These are phyloP conservation scores for Pyrenochaeta sp. DNA, from an alignment of 2,329 filamentous ascomycete species.

Conservation along the genomic window DNA sequence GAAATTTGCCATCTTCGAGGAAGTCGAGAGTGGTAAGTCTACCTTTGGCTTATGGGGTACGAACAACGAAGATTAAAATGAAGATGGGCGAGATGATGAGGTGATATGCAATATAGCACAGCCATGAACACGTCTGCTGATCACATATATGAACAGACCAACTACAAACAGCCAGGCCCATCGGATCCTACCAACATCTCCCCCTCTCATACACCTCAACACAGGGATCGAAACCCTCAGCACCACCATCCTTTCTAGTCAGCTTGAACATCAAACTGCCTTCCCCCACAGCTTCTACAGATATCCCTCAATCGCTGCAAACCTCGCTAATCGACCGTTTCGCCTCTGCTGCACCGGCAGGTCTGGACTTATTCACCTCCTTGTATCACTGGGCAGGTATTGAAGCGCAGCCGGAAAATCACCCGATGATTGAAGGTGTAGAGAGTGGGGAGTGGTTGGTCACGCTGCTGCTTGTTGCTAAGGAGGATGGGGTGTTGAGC, in stretches of 20 bases:
- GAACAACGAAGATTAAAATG: no score
- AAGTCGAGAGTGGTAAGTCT: background rate
- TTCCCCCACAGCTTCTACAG: background rate
- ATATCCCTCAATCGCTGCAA: background rate
- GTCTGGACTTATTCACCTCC: slow-evolving; percentile 3
- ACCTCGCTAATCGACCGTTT: slow-evolving; percentile 1
- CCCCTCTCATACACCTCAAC: background rate
- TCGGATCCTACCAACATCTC: slow-evolving; percentile 4
- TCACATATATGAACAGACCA: background rate
- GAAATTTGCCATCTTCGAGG: slow-evolving; percentile 18
- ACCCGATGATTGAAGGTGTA: slow-evolving; percentile 18
- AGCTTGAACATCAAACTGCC: background rate
- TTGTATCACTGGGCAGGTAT: slow-evolving; percentile 17
- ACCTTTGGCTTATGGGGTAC: no score
- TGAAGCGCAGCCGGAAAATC: slow-evolving; percentile 24
- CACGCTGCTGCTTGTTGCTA: slow-evolving; percentile 10
- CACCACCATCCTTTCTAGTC: background rate
- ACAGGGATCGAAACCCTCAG: background rate
- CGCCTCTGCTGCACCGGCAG: background rate
- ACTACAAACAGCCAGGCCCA: background rate
- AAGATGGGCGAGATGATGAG: no score
- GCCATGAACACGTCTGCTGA: background rate
- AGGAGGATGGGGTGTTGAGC: slow-evolving; percentile 2
- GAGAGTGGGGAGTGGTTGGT: slow-evolving; percentile 19
- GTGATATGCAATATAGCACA: background rate